phyloP scores from a whole-genome alignment of 352 stramenopile species.

The Globisporangium perplexum region DNA sequence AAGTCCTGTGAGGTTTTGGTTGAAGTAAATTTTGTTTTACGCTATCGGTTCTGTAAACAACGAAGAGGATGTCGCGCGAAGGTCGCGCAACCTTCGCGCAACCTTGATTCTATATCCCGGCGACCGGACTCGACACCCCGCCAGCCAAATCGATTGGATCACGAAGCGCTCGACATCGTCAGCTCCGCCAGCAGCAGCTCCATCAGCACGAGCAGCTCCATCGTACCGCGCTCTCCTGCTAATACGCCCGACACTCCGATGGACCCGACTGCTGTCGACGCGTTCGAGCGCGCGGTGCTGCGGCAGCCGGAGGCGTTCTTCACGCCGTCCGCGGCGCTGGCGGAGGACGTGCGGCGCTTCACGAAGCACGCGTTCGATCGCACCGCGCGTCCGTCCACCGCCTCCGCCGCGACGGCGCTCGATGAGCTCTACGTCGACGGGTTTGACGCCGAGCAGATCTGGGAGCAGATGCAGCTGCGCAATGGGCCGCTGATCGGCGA shows the following conservation, averaged over 20 bases:
- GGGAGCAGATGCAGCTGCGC: constrained; percentile 80
- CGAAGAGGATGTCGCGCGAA: neutral
- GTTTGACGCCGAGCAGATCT: constrained; percentile 83
- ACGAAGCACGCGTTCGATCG: constrained; percentile 80
- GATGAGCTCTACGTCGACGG: constrained; percentile 78
- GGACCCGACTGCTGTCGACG: constrained; percentile 49
- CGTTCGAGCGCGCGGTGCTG: constrained; percentile 66
- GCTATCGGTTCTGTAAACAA: neutral
- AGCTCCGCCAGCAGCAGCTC: neutral
- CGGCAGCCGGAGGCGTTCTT: constrained; percentile 81
- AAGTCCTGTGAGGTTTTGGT: neutral
- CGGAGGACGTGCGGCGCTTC: constrained; percentile 59
- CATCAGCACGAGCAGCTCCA: neutral
- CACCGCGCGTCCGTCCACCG: constrained; percentile 42
- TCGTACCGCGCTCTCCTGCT: too few species aligned
- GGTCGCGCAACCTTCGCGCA: neutral
- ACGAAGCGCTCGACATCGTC: neutral
- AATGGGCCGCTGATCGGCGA: constrained; percentile 69
- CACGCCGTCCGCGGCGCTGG: constrained; percentile 60
- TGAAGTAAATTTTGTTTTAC: constrained; percentile 3
- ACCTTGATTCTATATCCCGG: neutral
- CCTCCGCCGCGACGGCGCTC: constrained; percentile 37
- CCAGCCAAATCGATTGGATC: constrained; percentile 2
- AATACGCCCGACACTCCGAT: constrained; percentile 22
- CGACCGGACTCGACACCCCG: neutral